Conservation (phyloP, 139 green algal genomes). For the Auxenochlorella pyrenoidosa region DNA sequence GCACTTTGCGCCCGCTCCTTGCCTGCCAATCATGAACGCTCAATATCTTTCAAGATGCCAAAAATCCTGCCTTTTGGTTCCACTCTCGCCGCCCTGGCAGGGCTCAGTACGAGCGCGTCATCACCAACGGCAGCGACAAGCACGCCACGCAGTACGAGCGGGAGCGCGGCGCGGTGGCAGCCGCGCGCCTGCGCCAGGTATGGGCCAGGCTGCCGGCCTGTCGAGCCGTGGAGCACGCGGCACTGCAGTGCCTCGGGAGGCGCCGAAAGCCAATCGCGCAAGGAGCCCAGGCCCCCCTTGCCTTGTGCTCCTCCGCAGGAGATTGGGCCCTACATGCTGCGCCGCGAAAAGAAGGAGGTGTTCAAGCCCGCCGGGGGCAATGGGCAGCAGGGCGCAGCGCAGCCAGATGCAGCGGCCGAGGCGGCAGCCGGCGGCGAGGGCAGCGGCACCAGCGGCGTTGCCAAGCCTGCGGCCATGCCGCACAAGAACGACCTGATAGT, state of each 20-base stretch:
- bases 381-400: neutral
- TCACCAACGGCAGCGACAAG: constrained; percentile 67
- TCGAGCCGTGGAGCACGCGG: no score
- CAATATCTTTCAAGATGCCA: no score
- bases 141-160: constrained; percentile 66
- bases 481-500: constrained; percentile 91
- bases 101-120: constrained; percentile 57
- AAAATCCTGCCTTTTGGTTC: neutral
- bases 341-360: constrained; percentile 91
- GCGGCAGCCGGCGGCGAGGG: neutral
- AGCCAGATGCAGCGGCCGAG: neutral
- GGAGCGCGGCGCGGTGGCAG: constrained; percentile 62
- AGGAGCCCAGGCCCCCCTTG: neutral
- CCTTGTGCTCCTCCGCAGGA: neutral
- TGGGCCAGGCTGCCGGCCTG: neutral
- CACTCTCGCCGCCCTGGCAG: neutral
- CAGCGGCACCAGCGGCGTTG: neutral
- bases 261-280: neutral
- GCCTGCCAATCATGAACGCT: no score
- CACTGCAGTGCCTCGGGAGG: neutral
- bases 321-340: constrained; percentile 86
- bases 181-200: constrained; percentile 64
- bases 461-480: constrained; percentile 1
- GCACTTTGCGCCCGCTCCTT: no score
- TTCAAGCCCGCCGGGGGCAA: constrained; percentile 38